Percentiles rank a stretch among this genome's conserved stretches.
Conservation (phyloP, 2,329 filamentous ascomycete species). For the Clonostachys byssicola region DNA sequence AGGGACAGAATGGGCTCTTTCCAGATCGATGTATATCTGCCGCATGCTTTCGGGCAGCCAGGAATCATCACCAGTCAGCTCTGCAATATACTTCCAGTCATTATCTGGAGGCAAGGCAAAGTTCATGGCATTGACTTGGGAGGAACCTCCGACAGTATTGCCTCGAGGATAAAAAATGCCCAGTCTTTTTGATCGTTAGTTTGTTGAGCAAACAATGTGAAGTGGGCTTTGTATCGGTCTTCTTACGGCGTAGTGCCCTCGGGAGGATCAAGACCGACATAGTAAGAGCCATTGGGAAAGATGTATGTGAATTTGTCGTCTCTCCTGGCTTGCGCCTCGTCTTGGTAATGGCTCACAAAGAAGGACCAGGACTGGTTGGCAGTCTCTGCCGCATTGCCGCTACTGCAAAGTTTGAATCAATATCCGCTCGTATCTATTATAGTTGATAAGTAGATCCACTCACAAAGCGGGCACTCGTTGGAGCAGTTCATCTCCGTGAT, state of each 20-base stretch:
- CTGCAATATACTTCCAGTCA: constrained; percentile 21
- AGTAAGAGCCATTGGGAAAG: neutral
- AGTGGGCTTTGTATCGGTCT: no score
- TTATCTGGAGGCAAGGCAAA: constrained; percentile 2
- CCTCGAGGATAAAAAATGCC: constrained; percentile 5
- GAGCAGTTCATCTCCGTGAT: constrained; percentile 28
- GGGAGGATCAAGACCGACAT: neutral
- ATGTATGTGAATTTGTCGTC: constrained; percentile 13
- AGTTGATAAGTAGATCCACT: neutral
- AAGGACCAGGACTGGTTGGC: constrained; percentile 44
- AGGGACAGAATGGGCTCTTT: constrained; percentile 32
- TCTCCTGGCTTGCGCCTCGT: constrained; percentile 9
- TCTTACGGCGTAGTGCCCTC: neutral
- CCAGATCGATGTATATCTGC: constrained; percentile 29
- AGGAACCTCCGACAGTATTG: constrained; percentile 4
- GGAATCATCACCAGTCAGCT: constrained; percentile 32
- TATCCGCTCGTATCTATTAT: neutral
- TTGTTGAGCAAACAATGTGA: no score
- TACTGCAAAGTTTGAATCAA: neutral
- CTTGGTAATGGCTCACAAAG: constrained; percentile 53
- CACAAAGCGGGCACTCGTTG: constrained; percentile 9
- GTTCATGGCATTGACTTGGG: constrained; percentile 5
- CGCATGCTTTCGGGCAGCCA: constrained; percentile 35
- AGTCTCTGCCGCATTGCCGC: constrained; percentile 3
- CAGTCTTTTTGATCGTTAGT: neutral